Evolutionary conservation across 495 filamentous ascomycete genomes (phyloP), one percentile per base, ranked within the genome.

Genomic region (Trichoderma erinaceum): DNA sequence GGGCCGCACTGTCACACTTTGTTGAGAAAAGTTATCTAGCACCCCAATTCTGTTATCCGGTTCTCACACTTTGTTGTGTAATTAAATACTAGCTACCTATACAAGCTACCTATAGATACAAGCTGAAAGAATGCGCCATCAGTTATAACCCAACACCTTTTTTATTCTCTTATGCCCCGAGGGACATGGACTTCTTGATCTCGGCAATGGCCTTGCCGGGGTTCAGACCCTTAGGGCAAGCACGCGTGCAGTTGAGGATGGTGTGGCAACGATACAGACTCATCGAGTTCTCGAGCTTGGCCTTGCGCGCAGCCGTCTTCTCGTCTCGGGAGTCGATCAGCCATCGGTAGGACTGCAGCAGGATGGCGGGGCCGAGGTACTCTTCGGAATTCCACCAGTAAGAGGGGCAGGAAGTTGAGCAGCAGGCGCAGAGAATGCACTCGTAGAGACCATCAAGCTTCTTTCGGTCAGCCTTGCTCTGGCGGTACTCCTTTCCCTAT

Each of bases 361-460:
- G 89, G 69, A 99, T 90, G 68, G 95, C 95, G 43, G 95, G 95
- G 68, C 95, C 95, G 35, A 99, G 90, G 85, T 98, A 99, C 78
- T 98, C 93, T 80, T 97, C 92, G 73, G 87, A 87, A 84, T 99
- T 99, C 95, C 95, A 99, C 95, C 95, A 99, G 86, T 99, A 99
- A 10, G 91, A 95, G 3, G 95, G 95, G 83, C 95, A 99, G 41
- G 93, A 96, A 27, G 95, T 99, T 70, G 90, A 93, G 88, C 95
- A 99, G 88, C 95, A 99, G 71, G 94, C 94, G 87, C 95, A 99
- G 65, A 99, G 90, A 78, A 99, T 99, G 84, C 95, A 99, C 81
- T 99, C 95, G 83, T 99, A 99, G 63, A 99, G 86, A 68, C 95
- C 95, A 79, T 99, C 95, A 68, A 99, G 89, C 86, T 97, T 99